Evolutionary conservation across 129 eudicot genomes (phyloP).

Genomic region (Kitagawia praeruptora): DNA sequence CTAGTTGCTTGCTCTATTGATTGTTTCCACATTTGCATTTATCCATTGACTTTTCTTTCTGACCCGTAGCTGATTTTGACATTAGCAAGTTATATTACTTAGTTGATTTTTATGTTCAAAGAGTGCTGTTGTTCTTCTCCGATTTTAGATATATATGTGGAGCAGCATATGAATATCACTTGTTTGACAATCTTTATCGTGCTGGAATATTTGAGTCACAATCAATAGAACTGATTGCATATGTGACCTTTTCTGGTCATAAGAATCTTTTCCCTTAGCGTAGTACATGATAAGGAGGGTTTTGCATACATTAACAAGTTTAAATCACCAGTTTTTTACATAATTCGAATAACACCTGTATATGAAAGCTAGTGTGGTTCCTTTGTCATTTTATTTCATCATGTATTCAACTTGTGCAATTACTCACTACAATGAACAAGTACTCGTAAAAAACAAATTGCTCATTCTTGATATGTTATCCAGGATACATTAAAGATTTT

Average conservation of each 20-base stretch:
- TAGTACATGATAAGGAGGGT: background rate
- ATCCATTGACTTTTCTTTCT: no score
- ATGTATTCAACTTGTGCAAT: background rate
- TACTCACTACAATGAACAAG: background rate
- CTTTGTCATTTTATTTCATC: background rate
- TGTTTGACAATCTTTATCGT: no score
- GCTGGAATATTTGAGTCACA: background rate
- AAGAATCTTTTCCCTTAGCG: background rate
- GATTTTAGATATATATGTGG: no score
- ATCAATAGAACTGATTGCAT: background rate
- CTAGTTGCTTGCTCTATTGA: no score
- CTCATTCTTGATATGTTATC: constrained; percentile 16
- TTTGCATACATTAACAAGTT: background rate
- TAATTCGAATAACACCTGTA: background rate
- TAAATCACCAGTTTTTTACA: background rate
- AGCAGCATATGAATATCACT: no score
- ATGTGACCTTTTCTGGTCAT: background rate
- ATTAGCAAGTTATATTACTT: background rate
- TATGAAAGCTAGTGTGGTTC: background rate
- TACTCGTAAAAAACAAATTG: background rate
- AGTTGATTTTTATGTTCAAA: background rate
- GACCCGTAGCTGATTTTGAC: background rate
- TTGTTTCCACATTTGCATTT: no score
- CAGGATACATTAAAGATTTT: constrained; percentile 86
- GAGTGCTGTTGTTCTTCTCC: background rate